Base-by-base conservation (phyloP, 2,329 filamentous ascomycete species). In the Conoideocrella luteorostrata region DNA sequence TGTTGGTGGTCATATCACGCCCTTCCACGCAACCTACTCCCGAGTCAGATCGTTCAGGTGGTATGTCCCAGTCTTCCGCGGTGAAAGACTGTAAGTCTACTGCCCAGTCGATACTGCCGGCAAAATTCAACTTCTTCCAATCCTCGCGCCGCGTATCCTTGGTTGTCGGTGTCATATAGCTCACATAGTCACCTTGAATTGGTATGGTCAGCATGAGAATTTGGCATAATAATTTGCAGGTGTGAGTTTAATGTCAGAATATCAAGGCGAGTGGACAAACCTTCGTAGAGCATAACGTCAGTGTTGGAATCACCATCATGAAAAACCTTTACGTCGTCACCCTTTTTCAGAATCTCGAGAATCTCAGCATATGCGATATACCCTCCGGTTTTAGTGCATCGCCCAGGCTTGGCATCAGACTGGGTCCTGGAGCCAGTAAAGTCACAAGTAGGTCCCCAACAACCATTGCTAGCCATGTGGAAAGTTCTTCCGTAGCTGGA, bases 401-500 rank as follows among this genome's bases (percentile, higher is more conserved):
- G 33, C 7, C 55, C 56, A 7, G 35, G 37, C 2, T 18, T 38
- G 2, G 56, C 56, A 11, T 33, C 17, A 1, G 57, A 59, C 0
- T 49, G 13, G 7, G 7, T 37, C n/a, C 13, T 40, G 12, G 11
- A 24, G 22, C 58, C 58, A 0, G 42, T 46, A 39, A 47, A 59
- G 1, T 34, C 36, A 38, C 56, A 60, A 33, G 24, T 43, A 11
- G 50, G 49, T 0, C 52, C 53, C 3, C 28, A 45, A 46, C 57
- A 62, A n/a, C 48, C 44, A 0, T 45, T 11, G 3, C 50, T 17
- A 2, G 50, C 46, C 58, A 62, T 61, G 13, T 56, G 41, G 44
- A 63, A 63, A 2, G 47, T 50, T 2, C 58, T 47, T 0, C 57
- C 59, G 33, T 60, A 63, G 39, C 52, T 57, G 7, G 46, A 39